Evolutionary conservation across 1,284 basidiomycete species (phyloP).

Genomic region (Ceratobasidium sp.): DNA sequence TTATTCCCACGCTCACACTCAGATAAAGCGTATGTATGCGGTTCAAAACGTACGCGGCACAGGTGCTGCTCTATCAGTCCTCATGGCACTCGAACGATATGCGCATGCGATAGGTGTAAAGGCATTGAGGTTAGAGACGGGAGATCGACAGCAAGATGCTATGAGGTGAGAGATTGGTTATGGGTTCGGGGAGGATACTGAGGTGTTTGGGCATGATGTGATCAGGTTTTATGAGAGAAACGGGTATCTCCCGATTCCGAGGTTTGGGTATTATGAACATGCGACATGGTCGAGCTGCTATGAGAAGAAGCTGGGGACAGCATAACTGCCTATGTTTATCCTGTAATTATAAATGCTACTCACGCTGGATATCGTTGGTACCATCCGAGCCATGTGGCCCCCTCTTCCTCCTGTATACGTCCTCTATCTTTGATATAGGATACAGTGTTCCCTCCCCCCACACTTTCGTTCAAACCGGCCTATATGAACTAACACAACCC

Average conservation of each 20-base stretch:
- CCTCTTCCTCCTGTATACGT: no score
- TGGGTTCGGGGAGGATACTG: not conserved
- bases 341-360: no score
- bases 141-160: slow-evolving; percentile 15
- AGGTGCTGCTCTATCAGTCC: slow-evolving; percentile 15
- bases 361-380: no score
- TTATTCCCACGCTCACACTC: slow-evolving; percentile 1
- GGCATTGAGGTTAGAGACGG: slow-evolving; percentile 15
- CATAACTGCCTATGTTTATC: no score
- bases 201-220: no score
- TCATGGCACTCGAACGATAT: slow-evolving; percentile 28
- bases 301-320: slow-evolving; percentile 12
- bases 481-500: not conserved
- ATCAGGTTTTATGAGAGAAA: slow-evolving; percentile 28
- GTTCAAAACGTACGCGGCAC: slow-evolving; percentile 23
- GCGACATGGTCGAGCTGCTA: slow-evolving; percentile 25
- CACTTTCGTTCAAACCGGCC: not conserved
- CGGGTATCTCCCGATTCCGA: slow-evolving; percentile 22
- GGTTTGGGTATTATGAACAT: slow-evolving; percentile 27
- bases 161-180: slow-evolving; percentile 7
- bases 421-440: no score
- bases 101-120: slow-evolving; percentile 19
- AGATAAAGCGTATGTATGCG: slow-evolving; percentile 43
- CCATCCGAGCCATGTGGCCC: no score
- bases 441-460: no score